Conservation (phyloP, 1,284 basidiomycete species). For the Papiliotrema terrestris region DNA sequence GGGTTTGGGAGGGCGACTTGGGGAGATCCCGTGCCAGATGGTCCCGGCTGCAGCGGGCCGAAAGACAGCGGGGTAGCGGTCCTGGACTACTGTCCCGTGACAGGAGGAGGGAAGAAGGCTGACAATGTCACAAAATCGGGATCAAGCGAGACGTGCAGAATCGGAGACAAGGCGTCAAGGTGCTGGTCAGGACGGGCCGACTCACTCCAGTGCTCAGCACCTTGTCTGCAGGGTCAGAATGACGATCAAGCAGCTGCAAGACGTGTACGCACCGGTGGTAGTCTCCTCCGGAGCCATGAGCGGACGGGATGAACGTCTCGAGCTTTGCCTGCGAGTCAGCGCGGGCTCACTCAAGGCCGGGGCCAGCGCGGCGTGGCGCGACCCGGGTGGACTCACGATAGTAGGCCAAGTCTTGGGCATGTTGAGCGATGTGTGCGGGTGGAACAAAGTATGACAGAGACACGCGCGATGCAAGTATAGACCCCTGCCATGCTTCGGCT, state of each 20-base stretch:
- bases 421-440: conserved; percentile 6
- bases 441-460: neutral
- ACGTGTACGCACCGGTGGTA: conserved; percentile 50
- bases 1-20: too few species aligned
- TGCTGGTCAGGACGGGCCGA: conserved; percentile 46
- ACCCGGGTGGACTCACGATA: conserved; percentile 27
- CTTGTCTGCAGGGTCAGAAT: conserved; percentile 19
- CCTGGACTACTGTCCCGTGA: too few species aligned
- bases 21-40: too few species aligned
- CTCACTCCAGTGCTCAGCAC: conserved; percentile 46
- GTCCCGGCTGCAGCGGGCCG: too few species aligned
- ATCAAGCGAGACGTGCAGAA: too few species aligned
- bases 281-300: conserved; percentile 53
- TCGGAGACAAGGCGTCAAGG: conserved; percentile 51
- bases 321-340: conserved; percentile 35
- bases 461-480: neutral
- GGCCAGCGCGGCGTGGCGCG: neutral
- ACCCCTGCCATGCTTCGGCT: too few species aligned
- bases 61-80: too few species aligned
- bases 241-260: neutral
- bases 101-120: too few species aligned
- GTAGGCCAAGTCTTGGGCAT: conserved; percentile 40
- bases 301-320: conserved; percentile 50
- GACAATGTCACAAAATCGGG: too few species aligned
- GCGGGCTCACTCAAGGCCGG: neutral